Evolutionary conservation across 1,139 yeast genomes (phyloP).

Genomic region (Saccharomyces pastorianus): DNA sequence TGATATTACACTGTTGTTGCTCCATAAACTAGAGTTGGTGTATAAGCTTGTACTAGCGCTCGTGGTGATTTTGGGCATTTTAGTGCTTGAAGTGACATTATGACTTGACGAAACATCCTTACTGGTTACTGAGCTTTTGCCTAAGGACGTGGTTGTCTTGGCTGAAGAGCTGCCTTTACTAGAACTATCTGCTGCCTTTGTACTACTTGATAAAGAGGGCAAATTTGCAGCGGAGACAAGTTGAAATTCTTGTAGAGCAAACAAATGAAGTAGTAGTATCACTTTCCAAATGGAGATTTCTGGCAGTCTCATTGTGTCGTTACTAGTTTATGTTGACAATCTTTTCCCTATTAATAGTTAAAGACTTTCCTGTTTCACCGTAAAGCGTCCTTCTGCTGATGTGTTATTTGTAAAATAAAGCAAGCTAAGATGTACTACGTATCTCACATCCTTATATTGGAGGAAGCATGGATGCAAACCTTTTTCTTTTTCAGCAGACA

Average conservation of each 20-base stretch:
- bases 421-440: neutral
- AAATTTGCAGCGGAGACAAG: neutral
- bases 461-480: neutral
- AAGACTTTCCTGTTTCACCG: neutral
- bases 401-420: neutral
- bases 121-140: neutral
- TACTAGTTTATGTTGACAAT: neutral
- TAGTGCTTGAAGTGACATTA: neutral
- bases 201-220: neutral
- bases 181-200: neutral
- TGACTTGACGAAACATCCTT: neutral
- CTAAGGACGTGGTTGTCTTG: neutral
- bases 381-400: neutral
- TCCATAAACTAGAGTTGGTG: neutral
- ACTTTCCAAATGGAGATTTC: neutral
- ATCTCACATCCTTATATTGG: neutral
- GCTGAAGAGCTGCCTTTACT: neutral
- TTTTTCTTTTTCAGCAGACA: neutral
- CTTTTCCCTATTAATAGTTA: neutral
- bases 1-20: neutral
- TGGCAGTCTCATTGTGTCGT: neutral
- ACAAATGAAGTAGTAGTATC: neutral
- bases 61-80: neutral
- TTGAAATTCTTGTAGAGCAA: neutral
- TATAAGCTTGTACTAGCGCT: neutral